Evolutionary conservation across 2,329 filamentous ascomycete genomes (phyloP).

Genomic region (Hypoxylon rubiginosum): DNA sequence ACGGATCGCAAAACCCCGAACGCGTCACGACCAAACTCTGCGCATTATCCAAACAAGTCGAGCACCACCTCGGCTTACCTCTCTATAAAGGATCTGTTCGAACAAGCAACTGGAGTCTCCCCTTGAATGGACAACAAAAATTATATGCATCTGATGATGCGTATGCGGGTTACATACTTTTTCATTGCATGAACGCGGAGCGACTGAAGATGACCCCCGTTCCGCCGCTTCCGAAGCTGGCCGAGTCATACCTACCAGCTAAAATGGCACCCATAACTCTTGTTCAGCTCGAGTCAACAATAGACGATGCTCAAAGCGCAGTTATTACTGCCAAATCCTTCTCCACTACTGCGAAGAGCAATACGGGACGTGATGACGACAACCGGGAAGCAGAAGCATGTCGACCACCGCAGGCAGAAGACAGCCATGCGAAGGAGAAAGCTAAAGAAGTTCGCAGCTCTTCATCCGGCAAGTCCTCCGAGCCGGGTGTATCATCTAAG

Average conservation of each 20-base stretch:
- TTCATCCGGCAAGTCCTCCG: background rate
- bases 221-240: slow-evolving; percentile 40
- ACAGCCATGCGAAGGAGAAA: background rate
- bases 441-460: background rate
- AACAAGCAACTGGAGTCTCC: slow-evolving; percentile 43
- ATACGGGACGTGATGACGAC: background rate
- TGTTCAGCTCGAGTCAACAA: background rate
- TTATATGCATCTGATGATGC: slow-evolving; percentile 46
- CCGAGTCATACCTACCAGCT: slow-evolving; percentile 35
- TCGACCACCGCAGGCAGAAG: background rate
- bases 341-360: background rate
- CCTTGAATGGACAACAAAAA: slow-evolving; percentile 33
- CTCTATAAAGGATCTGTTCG: slow-evolving; percentile 42
- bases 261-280: background rate
- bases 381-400: background rate
- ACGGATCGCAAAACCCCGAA: slow-evolving; percentile 13
- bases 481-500: background rate
- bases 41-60: slow-evolving; percentile 36
- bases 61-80: slow-evolving; percentile 44
- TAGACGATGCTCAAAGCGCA: background rate
- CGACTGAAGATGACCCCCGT: slow-evolving; percentile 39
- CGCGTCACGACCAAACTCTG: slow-evolving; percentile 37
- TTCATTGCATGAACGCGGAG: slow-evolving; percentile 47
- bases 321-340: background rate
- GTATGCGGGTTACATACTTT: slow-evolving; percentile 49